Percentiles rank a stretch among this genome's conserved stretches.
phyloP scores from a whole-genome alignment of 2,329 filamentous ascomycete species.

The Venturia effusa region DNA sequence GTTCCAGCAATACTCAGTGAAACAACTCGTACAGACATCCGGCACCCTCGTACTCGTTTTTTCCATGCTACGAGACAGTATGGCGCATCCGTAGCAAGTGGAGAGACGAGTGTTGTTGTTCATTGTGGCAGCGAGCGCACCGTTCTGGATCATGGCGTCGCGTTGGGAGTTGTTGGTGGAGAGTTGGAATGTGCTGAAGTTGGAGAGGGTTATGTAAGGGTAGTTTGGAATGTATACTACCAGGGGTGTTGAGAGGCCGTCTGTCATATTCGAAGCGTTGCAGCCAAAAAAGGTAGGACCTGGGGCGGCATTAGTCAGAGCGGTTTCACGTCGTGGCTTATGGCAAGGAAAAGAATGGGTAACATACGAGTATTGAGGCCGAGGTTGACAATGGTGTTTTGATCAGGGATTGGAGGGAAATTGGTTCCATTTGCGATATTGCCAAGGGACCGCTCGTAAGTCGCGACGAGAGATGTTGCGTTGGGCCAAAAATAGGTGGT shows the following conservation, averaged over 20 bases:
- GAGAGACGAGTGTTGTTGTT: constrained; percentile 77
- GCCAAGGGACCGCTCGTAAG: constrained; percentile 55
- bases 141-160: constrained; percentile 75
- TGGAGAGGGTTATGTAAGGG: constrained; percentile 66
- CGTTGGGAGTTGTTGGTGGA: constrained; percentile 55
- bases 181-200: constrained; percentile 67
- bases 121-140: constrained; percentile 72
- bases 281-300: constrained; percentile 72
- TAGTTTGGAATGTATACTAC: constrained; percentile 83
- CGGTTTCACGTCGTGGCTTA: not conserved
- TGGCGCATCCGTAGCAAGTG: constrained; percentile 76
- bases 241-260: constrained; percentile 43
- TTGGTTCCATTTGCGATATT: constrained; percentile 53
- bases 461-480: constrained; percentile 62
- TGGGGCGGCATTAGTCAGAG: not conserved
- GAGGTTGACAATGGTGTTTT: constrained; percentile 68
- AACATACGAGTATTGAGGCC: constrained; percentile 51
- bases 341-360: not conserved
- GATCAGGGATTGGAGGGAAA: constrained; percentile 63
- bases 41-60: constrained; percentile 63
- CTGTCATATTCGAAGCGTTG: constrained; percentile 51
- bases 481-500: constrained; percentile 58
- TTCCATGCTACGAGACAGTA: constrained; percentile 66
- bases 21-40: constrained; percentile 63
- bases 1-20: constrained; percentile 82